phyloP scores from a whole-genome alignment of 2,329 filamentous ascomycete genomes.

The Botryotinia globosa region DNA sequence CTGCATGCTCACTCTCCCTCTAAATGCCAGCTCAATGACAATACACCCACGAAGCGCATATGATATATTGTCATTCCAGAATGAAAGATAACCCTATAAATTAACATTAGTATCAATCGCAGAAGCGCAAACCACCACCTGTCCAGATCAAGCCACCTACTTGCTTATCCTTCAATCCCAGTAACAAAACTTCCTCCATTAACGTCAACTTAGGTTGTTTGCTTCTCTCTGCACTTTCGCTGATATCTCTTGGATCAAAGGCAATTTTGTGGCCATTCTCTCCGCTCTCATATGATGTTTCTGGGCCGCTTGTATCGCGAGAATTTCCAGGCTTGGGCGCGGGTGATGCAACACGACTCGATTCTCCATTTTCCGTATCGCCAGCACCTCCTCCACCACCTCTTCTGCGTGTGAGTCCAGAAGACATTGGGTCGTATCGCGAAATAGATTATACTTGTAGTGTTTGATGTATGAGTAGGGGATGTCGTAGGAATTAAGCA shows the following conservation, averaged over 20 bases:
- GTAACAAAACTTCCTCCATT: constrained; percentile 95
- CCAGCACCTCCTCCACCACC: constrained; percentile 64
- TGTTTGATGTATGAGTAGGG: constrained; percentile 23
- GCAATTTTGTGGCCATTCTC: constrained; percentile 99
- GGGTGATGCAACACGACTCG: constrained; percentile 64
- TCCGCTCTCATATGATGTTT: constrained; percentile 85
- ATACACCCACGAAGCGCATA: constrained; percentile 97
- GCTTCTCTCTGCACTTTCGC: constrained; percentile 90
- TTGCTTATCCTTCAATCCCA: constrained; percentile 98
- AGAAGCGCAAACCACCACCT: constrained; percentile 17
- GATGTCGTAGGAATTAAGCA: constrained; percentile 26
- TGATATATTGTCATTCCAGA: constrained; percentile 99
- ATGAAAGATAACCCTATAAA: constrained; percentile 86
- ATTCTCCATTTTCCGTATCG: constrained; percentile 60
- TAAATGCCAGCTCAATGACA: constrained; percentile 93
- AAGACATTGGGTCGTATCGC: constrained; percentile 41
- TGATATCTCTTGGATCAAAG: constrained; percentile 95
- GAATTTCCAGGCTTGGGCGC: constrained; percentile 59
- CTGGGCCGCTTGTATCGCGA: constrained; percentile 55
- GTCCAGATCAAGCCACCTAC: constrained; percentile 49
- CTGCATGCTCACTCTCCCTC: constrained; percentile 96
- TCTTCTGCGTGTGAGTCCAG: constrained; percentile 62
- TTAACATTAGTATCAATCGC: constrained; percentile 9
- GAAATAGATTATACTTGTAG: constrained; percentile 19
- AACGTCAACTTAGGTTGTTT: constrained; percentile 98